Conservation (phyloP, 2,329 filamentous ascomycete genomes). For the Fusarium anguioides region DNA sequence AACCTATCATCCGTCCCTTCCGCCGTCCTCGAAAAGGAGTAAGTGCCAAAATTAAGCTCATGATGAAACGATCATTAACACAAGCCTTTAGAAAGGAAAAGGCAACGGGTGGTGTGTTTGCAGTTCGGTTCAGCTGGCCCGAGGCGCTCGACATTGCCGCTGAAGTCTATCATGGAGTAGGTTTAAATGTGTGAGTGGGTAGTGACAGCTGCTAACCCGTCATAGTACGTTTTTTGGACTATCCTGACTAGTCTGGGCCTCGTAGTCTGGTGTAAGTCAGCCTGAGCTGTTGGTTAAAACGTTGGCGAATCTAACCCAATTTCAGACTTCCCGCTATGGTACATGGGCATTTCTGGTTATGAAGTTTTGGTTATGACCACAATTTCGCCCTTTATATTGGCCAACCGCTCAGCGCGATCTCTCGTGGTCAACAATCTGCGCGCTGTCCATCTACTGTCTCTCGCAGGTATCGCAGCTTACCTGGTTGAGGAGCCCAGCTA, state of each 20-base stretch:
- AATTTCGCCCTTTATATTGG: slow-evolving; percentile 82
- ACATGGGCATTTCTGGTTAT: slow-evolving; percentile 98
- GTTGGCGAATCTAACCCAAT: slow-evolving; percentile 27
- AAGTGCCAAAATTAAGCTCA: slow-evolving; percentile 55
- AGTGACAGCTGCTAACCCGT: slow-evolving; percentile 32
- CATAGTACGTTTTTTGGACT: slow-evolving; percentile 93
- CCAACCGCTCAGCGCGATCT: slow-evolving; percentile 74
- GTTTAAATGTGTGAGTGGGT: slow-evolving; percentile 45
- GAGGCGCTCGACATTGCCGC: slow-evolving; percentile 84
- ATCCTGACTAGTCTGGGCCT: slow-evolving; percentile 90
- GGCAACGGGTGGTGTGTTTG: slow-evolving; percentile 75
- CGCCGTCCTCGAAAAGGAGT: slow-evolving; percentile 77
- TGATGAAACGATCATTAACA: slow-evolving; percentile 33
- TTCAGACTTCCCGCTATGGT: slow-evolving; percentile 92
- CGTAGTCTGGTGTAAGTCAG: slow-evolving; percentile 86
- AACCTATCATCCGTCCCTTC: slow-evolving; percentile 59
- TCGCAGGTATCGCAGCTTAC: slow-evolving; percentile 83
- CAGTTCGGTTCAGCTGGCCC: slow-evolving; percentile 76
- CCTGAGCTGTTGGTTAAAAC: not conserved
- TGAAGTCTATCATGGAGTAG: slow-evolving; percentile 90
- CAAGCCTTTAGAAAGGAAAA: slow-evolving; percentile 74
- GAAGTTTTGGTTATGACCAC: slow-evolving; percentile 90
- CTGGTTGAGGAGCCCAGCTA: slow-evolving; percentile 76
- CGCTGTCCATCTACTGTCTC: slow-evolving; percentile 78
- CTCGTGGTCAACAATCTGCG: slow-evolving; percentile 76